Evolutionary conservation across 768 basidiomycete species (phyloP).

Genomic region (Serpula lacrymans): DNA sequence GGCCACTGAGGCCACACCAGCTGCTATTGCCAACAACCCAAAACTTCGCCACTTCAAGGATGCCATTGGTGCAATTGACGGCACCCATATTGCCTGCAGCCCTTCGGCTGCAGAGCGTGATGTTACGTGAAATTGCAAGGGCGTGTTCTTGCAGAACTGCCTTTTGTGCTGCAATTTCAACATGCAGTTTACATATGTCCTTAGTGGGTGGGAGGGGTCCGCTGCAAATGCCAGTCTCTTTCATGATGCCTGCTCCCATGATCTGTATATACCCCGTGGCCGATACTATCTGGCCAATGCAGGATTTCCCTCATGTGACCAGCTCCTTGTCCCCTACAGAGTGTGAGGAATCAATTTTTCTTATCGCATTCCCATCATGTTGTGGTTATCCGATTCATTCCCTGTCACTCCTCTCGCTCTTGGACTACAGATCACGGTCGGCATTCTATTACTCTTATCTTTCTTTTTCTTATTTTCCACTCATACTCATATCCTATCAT

Average conservation of each 20-base stretch:
- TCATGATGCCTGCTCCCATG: slow-evolving; percentile 9
- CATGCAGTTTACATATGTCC: slow-evolving; percentile 20
- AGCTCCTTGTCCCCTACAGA: slow-evolving; percentile 34
- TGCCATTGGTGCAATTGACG: slow-evolving; percentile 26
- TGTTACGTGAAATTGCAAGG: slow-evolving; percentile 22
- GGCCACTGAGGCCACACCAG: slow-evolving; percentile 12
- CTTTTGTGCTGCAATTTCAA: slow-evolving; percentile 19
- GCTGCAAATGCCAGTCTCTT: slow-evolving; percentile 17
- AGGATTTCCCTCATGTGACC: slow-evolving; percentile 23
- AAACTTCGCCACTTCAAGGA: slow-evolving; percentile 24
- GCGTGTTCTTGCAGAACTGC: slow-evolving; percentile 19
- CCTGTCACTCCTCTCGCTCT: too few species aligned
- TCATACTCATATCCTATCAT: too few species aligned
- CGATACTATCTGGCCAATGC: slow-evolving; percentile 26
- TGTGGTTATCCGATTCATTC: too few species aligned
- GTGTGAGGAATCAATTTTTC: slow-evolving; percentile 1
- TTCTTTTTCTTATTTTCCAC: too few species aligned
- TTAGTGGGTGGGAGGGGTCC: slow-evolving; percentile 27
- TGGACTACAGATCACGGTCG: too few species aligned
- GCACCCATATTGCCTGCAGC: slow-evolving; percentile 17
- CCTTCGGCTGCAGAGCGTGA: slow-evolving; percentile 13
- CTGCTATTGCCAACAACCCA: slow-evolving; percentile 16
- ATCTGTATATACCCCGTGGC: slow-evolving; percentile 13
- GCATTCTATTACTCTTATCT: too few species aligned
- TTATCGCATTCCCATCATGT: background rate